Evolutionary conservation across 345 rosid species (phyloP).

Genomic region (Heritiera littoralis): DNA sequence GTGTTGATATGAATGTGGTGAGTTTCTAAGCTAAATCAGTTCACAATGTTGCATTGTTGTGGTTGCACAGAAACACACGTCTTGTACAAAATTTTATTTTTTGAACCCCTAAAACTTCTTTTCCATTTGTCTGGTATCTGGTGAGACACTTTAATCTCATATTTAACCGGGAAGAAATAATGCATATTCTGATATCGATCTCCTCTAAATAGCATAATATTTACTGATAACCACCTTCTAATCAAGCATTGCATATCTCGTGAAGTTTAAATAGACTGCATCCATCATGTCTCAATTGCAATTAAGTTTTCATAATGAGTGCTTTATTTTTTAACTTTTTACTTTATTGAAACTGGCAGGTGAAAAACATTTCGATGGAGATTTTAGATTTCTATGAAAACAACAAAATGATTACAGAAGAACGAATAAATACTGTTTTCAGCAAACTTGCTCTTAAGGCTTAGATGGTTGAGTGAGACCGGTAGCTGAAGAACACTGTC

Average conservation of each 20-base stretch:
- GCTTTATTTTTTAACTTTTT: neutral
- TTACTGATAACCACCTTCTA: neutral
- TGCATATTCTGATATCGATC: constrained; percentile 8
- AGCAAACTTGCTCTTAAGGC: constrained; percentile 65
- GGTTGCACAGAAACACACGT: neutral
- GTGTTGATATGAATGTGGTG: constrained; percentile 95
- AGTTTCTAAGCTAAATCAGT: constrained; percentile 30
- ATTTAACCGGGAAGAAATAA: neutral
- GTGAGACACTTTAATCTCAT: neutral
- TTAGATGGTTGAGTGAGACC: constrained; percentile 25
- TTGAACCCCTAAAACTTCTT: neutral
- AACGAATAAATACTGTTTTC: constrained; percentile 42
- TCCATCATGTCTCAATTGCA: neutral
- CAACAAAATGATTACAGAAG: constrained; percentile 41
- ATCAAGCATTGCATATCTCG: neutral
- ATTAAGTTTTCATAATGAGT: neutral
- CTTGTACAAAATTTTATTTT: neutral
- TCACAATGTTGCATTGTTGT: neutral
- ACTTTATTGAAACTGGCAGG: constrained; percentile 35
- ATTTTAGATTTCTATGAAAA: constrained; percentile 56
- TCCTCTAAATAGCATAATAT: neutral
- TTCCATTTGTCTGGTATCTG: neutral
- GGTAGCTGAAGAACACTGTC: neutral
- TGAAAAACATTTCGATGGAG: constrained; percentile 57
- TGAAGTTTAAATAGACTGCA: neutral